Evolutionary conservation across 768 basidiomycete genomes (phyloP), one percentile per base, ranked within the genome.

Genomic region (Fomitopsis serialis): DNA sequence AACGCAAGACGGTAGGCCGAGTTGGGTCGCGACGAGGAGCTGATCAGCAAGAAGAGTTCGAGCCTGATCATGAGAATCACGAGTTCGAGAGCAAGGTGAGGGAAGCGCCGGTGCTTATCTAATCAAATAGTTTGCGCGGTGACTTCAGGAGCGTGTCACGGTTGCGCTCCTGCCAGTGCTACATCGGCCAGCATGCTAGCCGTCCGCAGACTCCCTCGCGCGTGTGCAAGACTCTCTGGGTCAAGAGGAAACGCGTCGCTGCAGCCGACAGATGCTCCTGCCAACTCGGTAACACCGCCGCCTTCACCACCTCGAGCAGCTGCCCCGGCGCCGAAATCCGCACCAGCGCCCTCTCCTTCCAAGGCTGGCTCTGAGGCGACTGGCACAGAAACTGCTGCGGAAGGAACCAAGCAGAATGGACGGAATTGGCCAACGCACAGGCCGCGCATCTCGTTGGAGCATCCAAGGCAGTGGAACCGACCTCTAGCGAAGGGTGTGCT

Each of bases 401-500:
- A 44, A n/a, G 23, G 56, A 25, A 42, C 53, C 25, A 49, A 45
- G 36, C 24, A 37, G 35, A 45, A 19, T 3, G 13, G 45, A 15
- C 50, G 59, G 15, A 42, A 55, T 15, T 61, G 58, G 32, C 54
- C 58, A 36, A 60, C 74, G 19, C 66, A 68, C 56, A 75, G 87
- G 19, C 78, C 86, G 3, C 55, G 66, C 13, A 84, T 86, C 46
- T 78, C 77, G 22, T 63, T 76, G 9, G 70, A 71, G 42, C 70
- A 68, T 1, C 85, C 84, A 2, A 74, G 80, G 22, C 66, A 79
- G 67, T 91, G 86, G 85, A 81, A 80, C 45, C 62, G 79, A 15
- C 85, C 89, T 3, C 66, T 91, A 4, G 76, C 73, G 12, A 66
- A 67, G 21, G 86, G 86, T 6, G 77, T 84, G 8, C 68, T 91